A percentile compares a stretch with the other conserved stretches of the same genome.
phyloP scores from a whole-genome alignment of 2,329 filamentous ascomycete species.

The Fusarium robinianum region DNA sequence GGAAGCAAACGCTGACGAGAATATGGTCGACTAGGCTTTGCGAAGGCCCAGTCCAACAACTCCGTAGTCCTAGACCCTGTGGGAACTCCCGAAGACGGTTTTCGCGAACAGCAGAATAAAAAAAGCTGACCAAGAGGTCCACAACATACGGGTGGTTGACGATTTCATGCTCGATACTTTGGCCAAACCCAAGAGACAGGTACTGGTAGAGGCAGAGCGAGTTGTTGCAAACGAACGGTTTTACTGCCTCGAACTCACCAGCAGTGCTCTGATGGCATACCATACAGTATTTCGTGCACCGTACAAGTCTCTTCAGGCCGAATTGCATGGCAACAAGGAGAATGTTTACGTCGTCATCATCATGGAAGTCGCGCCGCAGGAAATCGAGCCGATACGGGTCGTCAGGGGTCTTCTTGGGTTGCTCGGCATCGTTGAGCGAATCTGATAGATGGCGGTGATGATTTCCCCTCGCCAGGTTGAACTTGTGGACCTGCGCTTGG shows the following conservation, averaged over 20 bases:
- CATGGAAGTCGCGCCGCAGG: constrained; percentile 40
- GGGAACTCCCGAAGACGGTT: constrained; percentile 51
- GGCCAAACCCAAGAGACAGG: constrained; percentile 82
- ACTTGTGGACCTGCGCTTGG: constrained; percentile 26
- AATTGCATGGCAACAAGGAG: constrained; percentile 72
- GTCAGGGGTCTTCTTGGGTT: neutral
- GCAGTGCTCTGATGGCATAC: constrained; percentile 75
- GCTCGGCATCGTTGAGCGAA: neutral
- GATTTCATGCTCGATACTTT: constrained; percentile 84
- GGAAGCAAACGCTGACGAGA: constrained; percentile 22
- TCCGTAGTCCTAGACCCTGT: constrained; percentile 46
- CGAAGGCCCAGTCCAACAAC: constrained; percentile 26
- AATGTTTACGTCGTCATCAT: constrained; percentile 50
- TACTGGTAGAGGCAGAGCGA: constrained; percentile 85
- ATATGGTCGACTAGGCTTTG: constrained; percentile 1
- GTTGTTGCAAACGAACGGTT: constrained; percentile 78
- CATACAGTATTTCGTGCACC: constrained; percentile 85
- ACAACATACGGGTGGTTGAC: constrained; percentile 78
- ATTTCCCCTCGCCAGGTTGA: constrained; percentile 10
- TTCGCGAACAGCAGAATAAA: constrained; percentile 62
- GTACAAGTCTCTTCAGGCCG: constrained; percentile 73
- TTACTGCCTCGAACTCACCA: constrained; percentile 69
- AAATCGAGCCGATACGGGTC: constrained; percentile 18
- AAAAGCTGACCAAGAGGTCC: constrained; percentile 82
- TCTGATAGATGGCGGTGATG: neutral